Evolutionary conservation across 345 rosid species (phyloP).

Genomic region (Trapa incisa): DNA sequence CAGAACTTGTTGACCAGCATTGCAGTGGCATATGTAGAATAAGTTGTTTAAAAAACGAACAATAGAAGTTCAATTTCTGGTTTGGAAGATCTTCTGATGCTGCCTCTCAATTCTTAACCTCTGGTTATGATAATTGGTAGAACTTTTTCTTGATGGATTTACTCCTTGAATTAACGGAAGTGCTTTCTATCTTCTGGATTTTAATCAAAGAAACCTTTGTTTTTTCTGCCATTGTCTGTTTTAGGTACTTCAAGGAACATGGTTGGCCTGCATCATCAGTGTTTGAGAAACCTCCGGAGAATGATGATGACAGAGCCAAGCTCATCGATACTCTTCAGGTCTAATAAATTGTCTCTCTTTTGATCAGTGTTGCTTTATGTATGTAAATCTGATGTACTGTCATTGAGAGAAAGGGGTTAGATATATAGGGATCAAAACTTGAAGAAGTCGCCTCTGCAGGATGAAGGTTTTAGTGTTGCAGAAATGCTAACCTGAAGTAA

Average conservation of each 20-base stretch:
- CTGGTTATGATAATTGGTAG: not conserved
- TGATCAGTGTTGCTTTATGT: not conserved
- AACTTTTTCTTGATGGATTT: not conserved
- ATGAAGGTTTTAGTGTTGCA: not conserved
- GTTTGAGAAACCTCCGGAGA: constrained; percentile 43
- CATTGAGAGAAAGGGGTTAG: not conserved
- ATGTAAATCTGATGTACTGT: not conserved
- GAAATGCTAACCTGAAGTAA: not conserved
- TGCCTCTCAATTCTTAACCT: not conserved
- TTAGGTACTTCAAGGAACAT: constrained; percentile 77
- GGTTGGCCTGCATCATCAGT: constrained; percentile 85
- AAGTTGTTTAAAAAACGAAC: not conserved
- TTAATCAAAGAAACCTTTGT: not conserved
- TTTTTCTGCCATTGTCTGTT: not conserved
- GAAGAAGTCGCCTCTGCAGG: not conserved
- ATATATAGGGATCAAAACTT: not conserved
- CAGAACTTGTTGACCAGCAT: not conserved
- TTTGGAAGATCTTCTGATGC: not conserved
- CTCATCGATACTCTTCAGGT: constrained; percentile 87
- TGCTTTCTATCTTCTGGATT: not conserved
- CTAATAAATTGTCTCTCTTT: not conserved
- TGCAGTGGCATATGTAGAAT: not conserved
- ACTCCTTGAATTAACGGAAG: not conserved
- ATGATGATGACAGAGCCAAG: constrained; percentile 51
- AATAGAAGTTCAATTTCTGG: not conserved